Percentiles rank a stretch among this genome's conserved stretches.
Conservation (phyloP, 2,329 filamentous ascomycete genomes). For the Ophiosphaerella herpotricha region DNA sequence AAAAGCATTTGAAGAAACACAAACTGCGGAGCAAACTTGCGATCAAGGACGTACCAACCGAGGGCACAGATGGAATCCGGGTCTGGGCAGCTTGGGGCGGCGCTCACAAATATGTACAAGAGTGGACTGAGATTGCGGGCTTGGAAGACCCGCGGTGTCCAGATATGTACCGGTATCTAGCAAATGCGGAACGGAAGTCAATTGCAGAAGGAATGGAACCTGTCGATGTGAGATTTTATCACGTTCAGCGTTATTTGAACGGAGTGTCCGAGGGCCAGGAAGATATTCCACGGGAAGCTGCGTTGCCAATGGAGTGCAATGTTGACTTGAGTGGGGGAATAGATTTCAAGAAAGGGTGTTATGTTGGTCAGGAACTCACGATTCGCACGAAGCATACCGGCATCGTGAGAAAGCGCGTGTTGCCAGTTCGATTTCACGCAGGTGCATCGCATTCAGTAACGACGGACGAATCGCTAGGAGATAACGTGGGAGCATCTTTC, state of each 20-base stretch:
- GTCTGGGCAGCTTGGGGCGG: slow-evolving; percentile 77
- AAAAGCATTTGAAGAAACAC: slow-evolving; percentile 79
- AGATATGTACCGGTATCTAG: slow-evolving; percentile 12
- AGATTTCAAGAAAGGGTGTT: slow-evolving; percentile 95
- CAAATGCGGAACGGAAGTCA: background rate
- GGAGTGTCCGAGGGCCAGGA: slow-evolving; percentile 84
- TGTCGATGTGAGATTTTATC: slow-evolving; percentile 61
- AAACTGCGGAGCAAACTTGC: slow-evolving; percentile 81
- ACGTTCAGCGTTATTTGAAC: slow-evolving; percentile 73
- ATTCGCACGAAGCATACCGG: slow-evolving; percentile 94
- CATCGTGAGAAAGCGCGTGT: slow-evolving; percentile 85
- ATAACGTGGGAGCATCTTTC: slow-evolving; percentile 36
- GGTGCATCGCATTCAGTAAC: slow-evolving; percentile 3
- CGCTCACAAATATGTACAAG: slow-evolving; percentile 7
- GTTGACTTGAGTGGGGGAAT: slow-evolving; percentile 84
- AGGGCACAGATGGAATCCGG: slow-evolving; percentile 65
- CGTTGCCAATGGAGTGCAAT: slow-evolving; percentile 86
- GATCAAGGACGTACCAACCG: slow-evolving; percentile 56
- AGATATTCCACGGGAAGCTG: slow-evolving; percentile 72
- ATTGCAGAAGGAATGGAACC: slow-evolving; percentile 7
- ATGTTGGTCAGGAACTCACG: slow-evolving; percentile 94
- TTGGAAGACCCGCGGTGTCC: slow-evolving; percentile 31
- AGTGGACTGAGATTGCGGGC: slow-evolving; percentile 9
- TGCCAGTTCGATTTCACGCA: slow-evolving; percentile 76
- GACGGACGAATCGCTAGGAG: background rate